Base-by-base conservation (phyloP, 352 stramenopile species). In the Globisporangium carolinianum region DNA sequence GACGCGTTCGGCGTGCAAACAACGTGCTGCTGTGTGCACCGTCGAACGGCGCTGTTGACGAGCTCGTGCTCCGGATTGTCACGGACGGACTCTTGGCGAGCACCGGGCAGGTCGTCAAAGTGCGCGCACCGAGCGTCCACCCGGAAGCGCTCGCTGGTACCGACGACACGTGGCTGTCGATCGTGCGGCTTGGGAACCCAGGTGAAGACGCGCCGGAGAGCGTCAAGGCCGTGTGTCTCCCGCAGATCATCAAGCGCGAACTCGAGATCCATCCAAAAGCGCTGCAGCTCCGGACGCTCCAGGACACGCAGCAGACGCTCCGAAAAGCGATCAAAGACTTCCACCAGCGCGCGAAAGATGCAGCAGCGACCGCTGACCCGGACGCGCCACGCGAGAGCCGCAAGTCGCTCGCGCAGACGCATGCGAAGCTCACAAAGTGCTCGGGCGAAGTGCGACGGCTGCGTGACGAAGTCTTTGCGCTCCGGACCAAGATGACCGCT, bases 1-100 rank as follows among this genome's bases (percentile, higher is more conserved):
- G 68, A 62, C 60, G 63, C n/a, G 24, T 66, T 57, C 60, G 58
- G 35, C 65, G 78, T 36, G 68, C 62, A 9, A 82, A 83, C 50
- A 85, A 95, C 57, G 73, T 97, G 11, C 61, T 96, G 14, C 68
- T 97, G 10, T 95, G 86, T 64, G 88, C 89, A 2, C 89, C 89
- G 12, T 97, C 89, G 10, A 97, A 97, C 63, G 88, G 88, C 41
- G 89, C 89, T 17, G 86, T 97, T 0, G 91, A 97, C 55, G 87
- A 96, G 54, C 47, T 97, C 24, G 83, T 97, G n/a, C 51, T 93
- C 36, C 80, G 88, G 49, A 89, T 96, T 37, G 79, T 95, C 36
- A 87, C 73, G 0, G 76, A 97, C 47, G 87, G 87, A 6, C 65
- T 97, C 0, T 71, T 91, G 57, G 86, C 89, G 55, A 76, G 60